Evolutionary conservation across 257 asterid genomes (phyloP).

Genomic region (Salvia rosmarinus): DNA sequence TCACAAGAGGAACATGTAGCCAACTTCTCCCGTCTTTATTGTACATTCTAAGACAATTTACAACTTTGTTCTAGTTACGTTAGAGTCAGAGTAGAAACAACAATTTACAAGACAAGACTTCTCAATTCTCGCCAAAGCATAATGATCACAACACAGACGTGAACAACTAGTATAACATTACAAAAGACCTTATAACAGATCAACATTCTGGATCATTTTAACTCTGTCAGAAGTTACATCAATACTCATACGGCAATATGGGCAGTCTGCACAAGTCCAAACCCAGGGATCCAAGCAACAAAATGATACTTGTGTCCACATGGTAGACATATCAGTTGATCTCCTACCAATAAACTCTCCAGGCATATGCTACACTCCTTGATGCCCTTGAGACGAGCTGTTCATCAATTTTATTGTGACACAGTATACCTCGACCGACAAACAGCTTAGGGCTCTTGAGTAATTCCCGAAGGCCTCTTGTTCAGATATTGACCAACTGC

Average conservation of each 20-base stretch:
- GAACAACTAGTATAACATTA: slow-evolving; percentile 15
- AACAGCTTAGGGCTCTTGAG: slow-evolving; percentile 56
- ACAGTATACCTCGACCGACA: slow-evolving; percentile 52
- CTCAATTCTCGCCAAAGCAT: slow-evolving; percentile 26
- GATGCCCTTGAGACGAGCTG: slow-evolving; percentile 35
- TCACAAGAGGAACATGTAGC: slow-evolving; percentile 14
- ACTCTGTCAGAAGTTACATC: slow-evolving; percentile 29
- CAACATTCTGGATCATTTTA: slow-evolving; percentile 20
- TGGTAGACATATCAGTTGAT: slow-evolving; percentile 58
- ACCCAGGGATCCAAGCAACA: slow-evolving; percentile 83
- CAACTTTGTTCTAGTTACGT: slow-evolving; percentile 30
- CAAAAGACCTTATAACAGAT: slow-evolving; percentile 22
- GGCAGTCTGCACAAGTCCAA: slow-evolving; percentile 82
- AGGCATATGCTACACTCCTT: slow-evolving; percentile 71
- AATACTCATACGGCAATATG: slow-evolving; percentile 74
- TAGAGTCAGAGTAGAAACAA: slow-evolving; percentile 13
- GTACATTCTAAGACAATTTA: slow-evolving; percentile 31
- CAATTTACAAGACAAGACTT: slow-evolving; percentile 19
- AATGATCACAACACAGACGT: background rate
- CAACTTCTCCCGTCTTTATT: background rate
- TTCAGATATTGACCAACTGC: slow-evolving; percentile 35
- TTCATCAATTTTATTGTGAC: slow-evolving; percentile 37
- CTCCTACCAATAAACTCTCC: slow-evolving; percentile 74
- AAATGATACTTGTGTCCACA: slow-evolving; percentile 80
- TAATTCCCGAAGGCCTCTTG: slow-evolving; percentile 75